phyloP scores from a whole-genome alignment of 192 early-diverging fungal genomes.

The Coemansia sp. region DNA sequence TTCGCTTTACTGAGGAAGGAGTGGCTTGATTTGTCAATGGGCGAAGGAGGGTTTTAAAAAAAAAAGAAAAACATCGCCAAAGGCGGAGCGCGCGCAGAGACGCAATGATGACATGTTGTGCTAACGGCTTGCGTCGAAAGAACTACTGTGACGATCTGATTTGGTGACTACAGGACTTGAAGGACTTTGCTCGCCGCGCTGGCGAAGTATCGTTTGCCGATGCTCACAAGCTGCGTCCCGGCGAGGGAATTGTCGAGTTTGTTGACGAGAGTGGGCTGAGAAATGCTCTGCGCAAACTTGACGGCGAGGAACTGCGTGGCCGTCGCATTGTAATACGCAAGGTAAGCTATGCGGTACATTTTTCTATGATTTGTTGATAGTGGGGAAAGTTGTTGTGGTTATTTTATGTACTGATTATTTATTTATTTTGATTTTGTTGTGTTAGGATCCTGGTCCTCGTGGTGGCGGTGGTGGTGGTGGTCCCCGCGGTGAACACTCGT shows the following conservation, averaged over 20 bases:
- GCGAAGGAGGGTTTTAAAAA: no score
- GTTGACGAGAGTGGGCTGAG: constrained; percentile 74
- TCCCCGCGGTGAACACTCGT: constrained; percentile 36
- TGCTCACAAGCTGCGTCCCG: constrained; percentile 75
- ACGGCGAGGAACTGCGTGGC: constrained; percentile 71
- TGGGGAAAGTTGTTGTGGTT: neutral
- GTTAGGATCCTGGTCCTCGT: constrained; percentile 37
- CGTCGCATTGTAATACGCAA: constrained; percentile 65
- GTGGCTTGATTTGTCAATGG: no score
- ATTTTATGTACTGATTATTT: neutral
- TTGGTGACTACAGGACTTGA: constrained; percentile 75
- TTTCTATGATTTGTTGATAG: neutral
- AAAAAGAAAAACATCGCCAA: no score
- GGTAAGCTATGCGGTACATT: constrained; percentile 41
- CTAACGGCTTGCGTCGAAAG: constrained; percentile 1
- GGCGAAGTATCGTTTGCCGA: constrained; percentile 94
- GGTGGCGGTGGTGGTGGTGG: constrained; percentile 27
- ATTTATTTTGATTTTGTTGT: neutral
- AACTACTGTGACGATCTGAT: no score
- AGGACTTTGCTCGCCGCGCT: constrained; percentile 92
- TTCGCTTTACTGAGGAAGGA: no score
- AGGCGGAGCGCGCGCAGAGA: no score
- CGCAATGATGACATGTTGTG: neutral
- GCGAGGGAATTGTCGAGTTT: constrained; percentile 93
- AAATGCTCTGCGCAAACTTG: constrained; percentile 79